Conservation (phyloP, 345 rosid genomes). For the Bruguiera parviflora region DNA sequence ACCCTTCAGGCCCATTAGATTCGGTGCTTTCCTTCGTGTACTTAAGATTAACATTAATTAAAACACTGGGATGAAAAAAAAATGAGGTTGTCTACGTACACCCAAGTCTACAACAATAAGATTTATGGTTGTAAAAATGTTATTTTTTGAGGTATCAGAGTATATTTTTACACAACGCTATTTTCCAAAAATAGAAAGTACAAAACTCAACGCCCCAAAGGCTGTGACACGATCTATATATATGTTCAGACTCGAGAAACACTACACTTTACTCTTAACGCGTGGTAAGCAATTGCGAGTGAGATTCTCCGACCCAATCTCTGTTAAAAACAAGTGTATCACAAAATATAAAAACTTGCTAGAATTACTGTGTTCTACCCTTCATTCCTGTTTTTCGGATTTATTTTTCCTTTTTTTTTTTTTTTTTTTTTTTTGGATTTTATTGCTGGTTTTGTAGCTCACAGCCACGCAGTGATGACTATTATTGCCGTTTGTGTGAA, state of each 20-base stretch:
- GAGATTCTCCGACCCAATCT: not conserved
- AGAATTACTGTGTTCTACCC: not conserved
- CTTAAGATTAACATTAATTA: too few species aligned
- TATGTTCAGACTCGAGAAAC: not conserved
- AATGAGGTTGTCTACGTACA: too few species aligned
- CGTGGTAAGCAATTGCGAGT: conserved; percentile 14
- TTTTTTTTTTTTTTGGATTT: not conserved
- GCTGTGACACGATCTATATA: too few species aligned
- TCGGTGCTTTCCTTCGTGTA: too few species aligned
- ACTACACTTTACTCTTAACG: conserved; percentile 1
- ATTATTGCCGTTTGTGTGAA: conserved; percentile 27
- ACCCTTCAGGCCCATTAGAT: too few species aligned
- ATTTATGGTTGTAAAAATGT: too few species aligned
- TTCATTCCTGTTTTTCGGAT: not conserved
- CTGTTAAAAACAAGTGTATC: not conserved
- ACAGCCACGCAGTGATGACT: conserved; percentile 36
- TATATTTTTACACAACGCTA: too few species aligned
- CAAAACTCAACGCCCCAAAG: too few species aligned
- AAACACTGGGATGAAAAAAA: too few species aligned
- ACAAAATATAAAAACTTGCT: not conserved
- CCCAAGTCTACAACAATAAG: too few species aligned
- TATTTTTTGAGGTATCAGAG: too few species aligned
- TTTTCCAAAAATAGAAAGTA: too few species aligned
- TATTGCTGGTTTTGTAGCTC: conserved; percentile 23
- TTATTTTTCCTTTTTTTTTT: not conserved